Percentiles rank a stretch among this genome's conserved stretches.
Conservation (phyloP, 1,284 basidiomycete genomes). For the Naganishia sp. region DNA sequence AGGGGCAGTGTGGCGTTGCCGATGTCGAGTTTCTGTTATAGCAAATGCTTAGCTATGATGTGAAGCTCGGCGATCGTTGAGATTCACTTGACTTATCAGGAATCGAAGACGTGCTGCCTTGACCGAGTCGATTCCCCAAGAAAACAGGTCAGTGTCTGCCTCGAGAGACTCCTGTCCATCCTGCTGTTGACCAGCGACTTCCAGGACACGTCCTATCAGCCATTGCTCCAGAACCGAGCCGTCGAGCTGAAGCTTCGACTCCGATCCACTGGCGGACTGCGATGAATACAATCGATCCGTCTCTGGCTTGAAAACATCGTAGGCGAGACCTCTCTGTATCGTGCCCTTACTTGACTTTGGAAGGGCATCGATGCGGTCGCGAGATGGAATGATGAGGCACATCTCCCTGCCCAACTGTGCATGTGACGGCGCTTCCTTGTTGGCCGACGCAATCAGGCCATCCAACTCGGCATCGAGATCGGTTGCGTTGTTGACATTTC, state of each 20-base stretch:
- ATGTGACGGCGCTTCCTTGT: slow-evolving; percentile 44
- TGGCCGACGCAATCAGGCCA: slow-evolving; percentile 39
- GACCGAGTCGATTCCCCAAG: slow-evolving; percentile 52
- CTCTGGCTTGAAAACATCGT: slow-evolving; percentile 41
- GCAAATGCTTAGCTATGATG: neutral
- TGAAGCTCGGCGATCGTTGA: neutral
- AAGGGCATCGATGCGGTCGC: slow-evolving; percentile 27
- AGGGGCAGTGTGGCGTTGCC: slow-evolving; percentile 39
- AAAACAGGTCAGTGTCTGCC: slow-evolving; percentile 49
- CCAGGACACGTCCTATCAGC: slow-evolving; percentile 32
- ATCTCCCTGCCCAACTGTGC: slow-evolving; percentile 46
- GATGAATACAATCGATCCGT: slow-evolving; percentile 43
- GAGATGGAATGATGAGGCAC: slow-evolving; percentile 37
- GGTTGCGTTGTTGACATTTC: slow-evolving; percentile 24
- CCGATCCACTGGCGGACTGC: slow-evolving; percentile 12
- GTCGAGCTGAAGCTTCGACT: slow-evolving; percentile 7
- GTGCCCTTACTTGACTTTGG: slow-evolving; percentile 52
- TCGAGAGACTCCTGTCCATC: slow-evolving; percentile 32
- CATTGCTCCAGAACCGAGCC: slow-evolving; percentile 21
- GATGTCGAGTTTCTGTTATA: slow-evolving; percentile 36
- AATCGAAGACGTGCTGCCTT: slow-evolving; percentile 51
- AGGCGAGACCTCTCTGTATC: slow-evolving; percentile 46
- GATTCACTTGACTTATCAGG: slow-evolving; percentile 39
- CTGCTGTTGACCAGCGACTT: slow-evolving; percentile 26
- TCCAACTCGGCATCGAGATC: slow-evolving; percentile 29